A percentile compares a stretch with the other conserved stretches of the same genome.
Conservation (phyloP, 139 green algal genomes). For the Tetraselmis chui region DNA sequence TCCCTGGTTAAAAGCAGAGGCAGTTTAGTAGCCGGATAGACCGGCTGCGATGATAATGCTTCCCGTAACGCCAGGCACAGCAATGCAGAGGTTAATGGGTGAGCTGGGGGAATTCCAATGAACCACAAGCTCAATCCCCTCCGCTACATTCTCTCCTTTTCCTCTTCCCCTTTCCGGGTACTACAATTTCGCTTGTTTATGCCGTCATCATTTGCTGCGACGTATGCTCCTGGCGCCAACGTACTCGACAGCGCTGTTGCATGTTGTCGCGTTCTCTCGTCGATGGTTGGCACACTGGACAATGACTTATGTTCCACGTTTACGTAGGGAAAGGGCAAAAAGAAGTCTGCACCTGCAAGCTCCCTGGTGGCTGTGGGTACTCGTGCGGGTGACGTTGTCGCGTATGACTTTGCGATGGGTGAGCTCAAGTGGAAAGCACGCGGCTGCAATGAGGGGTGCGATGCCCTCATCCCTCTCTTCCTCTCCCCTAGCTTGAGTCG, state of each 20-base stretch:
- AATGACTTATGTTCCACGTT: too few species aligned
- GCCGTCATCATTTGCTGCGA: too few species aligned
- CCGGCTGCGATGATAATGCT: background rate
- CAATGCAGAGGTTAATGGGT: background rate
- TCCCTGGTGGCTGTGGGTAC: conserved; percentile 39
- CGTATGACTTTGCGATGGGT: conserved; percentile 41
- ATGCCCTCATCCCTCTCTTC: background rate
- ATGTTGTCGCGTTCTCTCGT: too few species aligned
- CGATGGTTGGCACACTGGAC: too few species aligned
- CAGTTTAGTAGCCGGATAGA: background rate
- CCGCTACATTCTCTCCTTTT: background rate
- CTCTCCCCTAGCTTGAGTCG: background rate
- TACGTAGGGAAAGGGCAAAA: background rate
- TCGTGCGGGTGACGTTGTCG: conserved; percentile 40
- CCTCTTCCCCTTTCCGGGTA: background rate
- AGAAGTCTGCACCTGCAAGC: background rate
- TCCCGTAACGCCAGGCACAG: conserved; percentile 1
- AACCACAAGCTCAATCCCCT: conserved; percentile 1
- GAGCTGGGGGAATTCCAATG: background rate
- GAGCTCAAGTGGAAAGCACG: conserved; percentile 40
- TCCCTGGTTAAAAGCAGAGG: conserved; percentile 2
- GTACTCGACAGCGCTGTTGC: too few species aligned
- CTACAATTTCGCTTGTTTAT: background rate
- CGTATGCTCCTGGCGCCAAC: too few species aligned
- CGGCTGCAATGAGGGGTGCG: conserved; percentile 50